Conservation (phyloP, 225 moss, liverwort and hornwort species). For the Polytrichum commune region DNA sequence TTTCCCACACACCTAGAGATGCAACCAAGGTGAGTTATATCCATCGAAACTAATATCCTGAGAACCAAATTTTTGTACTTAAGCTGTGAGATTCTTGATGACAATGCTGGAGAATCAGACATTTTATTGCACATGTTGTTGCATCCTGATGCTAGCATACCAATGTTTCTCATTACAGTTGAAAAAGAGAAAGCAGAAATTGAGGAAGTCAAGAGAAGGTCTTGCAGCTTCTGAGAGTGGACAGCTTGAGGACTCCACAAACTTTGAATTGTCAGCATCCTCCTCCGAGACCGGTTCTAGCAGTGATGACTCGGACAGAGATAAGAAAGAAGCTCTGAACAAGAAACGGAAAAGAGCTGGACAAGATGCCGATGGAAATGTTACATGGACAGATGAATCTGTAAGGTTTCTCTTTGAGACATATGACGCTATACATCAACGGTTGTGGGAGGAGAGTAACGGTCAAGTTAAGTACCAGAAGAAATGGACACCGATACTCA, state of each 20-base stretch:
- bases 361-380: conserved; percentile 60
- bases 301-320: conserved; percentile 51
- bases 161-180: conserved; percentile 18
- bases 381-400: conserved; percentile 69
- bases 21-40: conserved; percentile 27
- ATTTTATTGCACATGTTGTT: background rate
- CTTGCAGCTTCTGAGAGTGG: conserved; percentile 27
- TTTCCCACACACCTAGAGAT: conserved; percentile 27
- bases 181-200: conserved; percentile 34
- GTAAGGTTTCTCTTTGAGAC: conserved; percentile 63
- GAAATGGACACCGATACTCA: conserved; percentile 69
- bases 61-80: background rate
- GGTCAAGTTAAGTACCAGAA: conserved; percentile 72
- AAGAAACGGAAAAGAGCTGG: conserved; percentile 57
- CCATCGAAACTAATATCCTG: background rate
- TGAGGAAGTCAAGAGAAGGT: conserved; percentile 25
- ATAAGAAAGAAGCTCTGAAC: conserved; percentile 44
- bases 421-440: conserved; percentile 62
- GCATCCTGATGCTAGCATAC: conserved; percentile 1
- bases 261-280: conserved; percentile 45
- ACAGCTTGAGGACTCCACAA: conserved; percentile 38
- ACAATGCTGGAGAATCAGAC: background rate
- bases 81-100: background rate
- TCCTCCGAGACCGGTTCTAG: conserved; percentile 58
- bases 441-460: conserved; percentile 59